Evolutionary conservation across 768 basidiomycete genomes (phyloP), one percentile per base, ranked within the genome.

Genomic region (Solioccasus polychromus): DNA sequence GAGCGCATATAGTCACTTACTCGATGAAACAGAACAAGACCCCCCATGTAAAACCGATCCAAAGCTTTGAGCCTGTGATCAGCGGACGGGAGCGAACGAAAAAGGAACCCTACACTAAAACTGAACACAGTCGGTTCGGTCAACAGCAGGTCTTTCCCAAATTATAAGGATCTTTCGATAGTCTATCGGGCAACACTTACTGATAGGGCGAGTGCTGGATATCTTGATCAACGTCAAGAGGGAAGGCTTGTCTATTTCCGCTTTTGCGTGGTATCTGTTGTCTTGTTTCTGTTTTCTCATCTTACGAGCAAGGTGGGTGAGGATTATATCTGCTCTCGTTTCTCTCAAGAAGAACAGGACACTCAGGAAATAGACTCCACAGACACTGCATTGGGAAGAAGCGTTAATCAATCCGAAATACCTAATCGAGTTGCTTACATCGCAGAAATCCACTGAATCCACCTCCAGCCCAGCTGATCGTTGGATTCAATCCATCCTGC

Each of bases 371-470:
- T 79, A 82, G 1, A 70, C 56, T 3, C 74, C 81, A 23, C 72
- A 72, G 25, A 80, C 57, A 39, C 88, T 85, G 41, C 53, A 44
- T 28, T n/a, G n/a, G n/a, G n/a, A n/a, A 41, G 5, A 43, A 50
- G 32, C 12, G 7, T 45, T 39, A 5, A 24, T 40, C 15, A 7
- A 43, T 6, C 15, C 9, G 19, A 37, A 37, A 39, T 39, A 39
- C 34, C 10, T 9, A 7, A 26, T 28, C 14, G 35, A 59, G n/a
- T n/a, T n/a, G n/a, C 56, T 44, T 31, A 80, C 83, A 84, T 86
- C 55, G 81, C 69, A 51, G 82, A 80, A 8, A 88, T 75, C 88
- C 88, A 91, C 55, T 89, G 80, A 20, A 93, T 88, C 87, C 88
- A 91, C 22, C 87, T 71, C 87, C 89, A 91, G 50, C 73, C 72